Evolutionary conservation across 805 yeast genomes (phyloP).

Genomic region (Monosporozyma servazzii): DNA sequence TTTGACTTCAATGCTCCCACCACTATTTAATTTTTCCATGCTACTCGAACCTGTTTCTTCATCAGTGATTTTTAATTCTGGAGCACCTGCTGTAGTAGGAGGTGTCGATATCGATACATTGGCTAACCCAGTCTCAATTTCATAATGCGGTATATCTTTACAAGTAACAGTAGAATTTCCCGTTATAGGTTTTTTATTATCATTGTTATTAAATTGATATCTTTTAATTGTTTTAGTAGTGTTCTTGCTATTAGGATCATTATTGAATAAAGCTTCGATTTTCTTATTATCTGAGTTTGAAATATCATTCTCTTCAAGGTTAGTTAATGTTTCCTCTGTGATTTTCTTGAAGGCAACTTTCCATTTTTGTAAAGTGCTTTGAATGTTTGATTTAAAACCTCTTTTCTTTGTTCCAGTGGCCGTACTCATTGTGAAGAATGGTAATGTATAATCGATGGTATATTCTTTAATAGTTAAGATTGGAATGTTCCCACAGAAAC

Average conservation of each 20-base stretch:
- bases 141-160: neutral
- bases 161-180: neutral
- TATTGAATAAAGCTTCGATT: conserved; percentile 16
- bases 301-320: conserved; percentile 10
- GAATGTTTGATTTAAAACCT: conserved; percentile 5
- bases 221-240: no score
- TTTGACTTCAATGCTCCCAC: conserved; percentile 3
- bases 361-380: conserved; percentile 18
- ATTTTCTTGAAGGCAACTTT: conserved; percentile 13
- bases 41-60: conserved; percentile 5
- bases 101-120: neutral
- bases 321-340: conserved; percentile 16
- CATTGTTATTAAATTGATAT: neutral
- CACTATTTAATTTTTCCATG: neutral
- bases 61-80: conserved; percentile 21
- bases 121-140: neutral
- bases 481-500: no score
- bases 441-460: no score
- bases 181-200: neutral
- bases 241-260: neutral
- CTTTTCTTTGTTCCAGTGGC: neutral
- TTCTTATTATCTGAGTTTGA: conserved; percentile 13
- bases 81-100: neutral
- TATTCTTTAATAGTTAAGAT: no score
- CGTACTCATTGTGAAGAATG: neutral